Evolutionary conservation across 352 stramenopile species (phyloP).

Genomic region (Pseudoperonospora humuli): DNA sequence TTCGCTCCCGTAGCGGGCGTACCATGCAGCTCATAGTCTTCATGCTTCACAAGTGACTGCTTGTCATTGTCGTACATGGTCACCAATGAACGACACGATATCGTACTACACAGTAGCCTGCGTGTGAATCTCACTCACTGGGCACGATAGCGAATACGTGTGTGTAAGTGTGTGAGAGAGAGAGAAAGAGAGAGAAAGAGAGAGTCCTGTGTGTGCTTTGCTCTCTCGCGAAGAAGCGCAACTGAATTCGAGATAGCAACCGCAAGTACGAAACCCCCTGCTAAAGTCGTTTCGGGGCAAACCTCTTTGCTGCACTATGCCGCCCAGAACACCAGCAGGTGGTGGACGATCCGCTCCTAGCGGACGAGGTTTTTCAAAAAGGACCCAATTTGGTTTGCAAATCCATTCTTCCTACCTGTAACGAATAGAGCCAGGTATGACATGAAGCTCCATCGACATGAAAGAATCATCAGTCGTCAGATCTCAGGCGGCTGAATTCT

Average conservation of each 20-base stretch:
- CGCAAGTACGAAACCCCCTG: constrained; percentile 13
- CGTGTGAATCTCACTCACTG: not conserved
- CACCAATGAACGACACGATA: not conserved
- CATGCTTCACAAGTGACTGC: constrained; percentile 29
- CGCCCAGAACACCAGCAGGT: not conserved
- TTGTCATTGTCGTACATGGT: constrained; percentile 44
- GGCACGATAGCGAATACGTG: not conserved
- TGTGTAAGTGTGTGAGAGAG: constrained; percentile 2
- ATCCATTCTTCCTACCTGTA: too few species aligned
- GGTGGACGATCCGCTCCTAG: constrained; percentile 5
- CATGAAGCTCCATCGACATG: not conserved
- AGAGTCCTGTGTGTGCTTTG: constrained; percentile 10
- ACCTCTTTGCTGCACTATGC: constrained; percentile 8
- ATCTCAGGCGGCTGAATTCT: not conserved
- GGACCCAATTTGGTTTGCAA: constrained; percentile 9
- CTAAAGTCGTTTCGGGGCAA: constrained; percentile 15
- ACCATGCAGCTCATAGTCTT: constrained; percentile 52
- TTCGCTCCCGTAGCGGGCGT: constrained; percentile 45
- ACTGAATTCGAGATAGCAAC: constrained; percentile 12
- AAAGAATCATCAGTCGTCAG: not conserved
- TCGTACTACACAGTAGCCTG: constrained; percentile 11
- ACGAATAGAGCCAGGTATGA: too few species aligned
- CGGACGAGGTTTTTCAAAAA: constrained; percentile 24
- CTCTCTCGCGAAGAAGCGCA: constrained; percentile 27
- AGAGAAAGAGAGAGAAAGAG: too few species aligned